Evolutionary conservation across 495 filamentous ascomycete species (phyloP).

Genomic region (Letharia columbiana): DNA sequence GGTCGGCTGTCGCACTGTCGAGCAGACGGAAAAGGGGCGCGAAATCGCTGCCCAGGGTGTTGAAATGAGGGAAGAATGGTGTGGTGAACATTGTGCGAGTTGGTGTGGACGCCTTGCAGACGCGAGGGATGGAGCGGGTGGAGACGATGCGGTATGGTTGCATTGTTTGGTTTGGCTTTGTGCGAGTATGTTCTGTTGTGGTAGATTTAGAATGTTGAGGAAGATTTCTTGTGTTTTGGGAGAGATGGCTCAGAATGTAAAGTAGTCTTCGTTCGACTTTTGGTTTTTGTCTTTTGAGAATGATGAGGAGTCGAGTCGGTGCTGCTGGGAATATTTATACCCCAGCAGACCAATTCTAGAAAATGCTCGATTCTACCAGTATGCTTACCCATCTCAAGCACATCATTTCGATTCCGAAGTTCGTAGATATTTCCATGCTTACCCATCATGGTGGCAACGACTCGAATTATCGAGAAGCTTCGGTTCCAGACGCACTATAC

Average conservation of each 20-base stretch:
- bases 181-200: neutral
- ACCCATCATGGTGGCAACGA: conserved; percentile 18
- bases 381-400: conserved; percentile 14
- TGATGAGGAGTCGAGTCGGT: conserved; percentile 5
- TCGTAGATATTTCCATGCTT: neutral
- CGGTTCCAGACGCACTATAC: neutral
- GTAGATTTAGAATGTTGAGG: neutral
- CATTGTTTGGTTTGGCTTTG: conserved; percentile 10
- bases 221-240: neutral
- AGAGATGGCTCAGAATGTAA: neutral
- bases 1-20: conserved; percentile 20
- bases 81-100: conserved; percentile 18
- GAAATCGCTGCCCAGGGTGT: conserved; percentile 3
- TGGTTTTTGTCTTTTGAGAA: conserved; percentile 3
- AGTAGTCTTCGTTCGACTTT: neutral
- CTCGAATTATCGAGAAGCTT: conserved; percentile 16
- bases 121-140: conserved; percentile 14
- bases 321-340: conserved; percentile 15
- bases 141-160: conserved; percentile 19
- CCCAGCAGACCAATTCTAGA: conserved; percentile 14
- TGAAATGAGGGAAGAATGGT: conserved; percentile 21
- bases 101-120: conserved; percentile 15
- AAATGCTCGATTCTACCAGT: conserved; percentile 10
- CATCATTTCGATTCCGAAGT: neutral
- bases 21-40: conserved; percentile 21